These are phyloP conservation scores for Clavariopsis aquatica DNA, from an alignment of 495 filamentous ascomycete genomes.

Conservation along the genomic window DNA sequence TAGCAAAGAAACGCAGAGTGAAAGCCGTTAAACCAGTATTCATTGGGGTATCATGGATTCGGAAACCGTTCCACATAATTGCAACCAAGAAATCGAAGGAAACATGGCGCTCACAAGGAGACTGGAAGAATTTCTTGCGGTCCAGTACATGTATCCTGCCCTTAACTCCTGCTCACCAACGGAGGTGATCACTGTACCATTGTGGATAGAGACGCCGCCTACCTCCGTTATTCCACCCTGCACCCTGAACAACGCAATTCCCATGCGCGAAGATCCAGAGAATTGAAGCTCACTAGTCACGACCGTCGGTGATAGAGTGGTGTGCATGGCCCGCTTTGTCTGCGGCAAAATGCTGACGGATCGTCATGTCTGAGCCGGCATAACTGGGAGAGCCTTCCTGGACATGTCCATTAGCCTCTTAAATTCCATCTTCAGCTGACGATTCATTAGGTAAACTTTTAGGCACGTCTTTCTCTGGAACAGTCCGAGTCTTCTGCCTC, in stretches of 20 bases:
- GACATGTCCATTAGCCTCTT: not conserved
- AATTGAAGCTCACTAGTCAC: not conserved
- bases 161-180: not conserved
- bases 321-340: not conserved
- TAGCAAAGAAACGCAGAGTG: no score
- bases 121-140: not conserved
- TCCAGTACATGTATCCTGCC: not conserved
- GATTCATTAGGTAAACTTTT: not conserved
- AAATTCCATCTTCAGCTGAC: not conserved
- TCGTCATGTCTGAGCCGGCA: not conserved
- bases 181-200: no score
- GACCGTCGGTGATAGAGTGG: not conserved
- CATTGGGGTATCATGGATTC: slow-evolving; percentile 1
- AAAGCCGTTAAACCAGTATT: no score
- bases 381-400: not conserved
- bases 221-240: no score
- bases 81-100: not conserved
- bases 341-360: not conserved
- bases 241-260: not conserved
- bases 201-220: no score
- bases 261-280: not conserved
- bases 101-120: no score
- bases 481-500: not conserved
- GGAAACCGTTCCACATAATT: not conserved
- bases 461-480: not conserved